Base-by-base conservation (phyloP, 225 moss, liverwort and hornwort species). In the Takakia lepidozioides region DNA sequence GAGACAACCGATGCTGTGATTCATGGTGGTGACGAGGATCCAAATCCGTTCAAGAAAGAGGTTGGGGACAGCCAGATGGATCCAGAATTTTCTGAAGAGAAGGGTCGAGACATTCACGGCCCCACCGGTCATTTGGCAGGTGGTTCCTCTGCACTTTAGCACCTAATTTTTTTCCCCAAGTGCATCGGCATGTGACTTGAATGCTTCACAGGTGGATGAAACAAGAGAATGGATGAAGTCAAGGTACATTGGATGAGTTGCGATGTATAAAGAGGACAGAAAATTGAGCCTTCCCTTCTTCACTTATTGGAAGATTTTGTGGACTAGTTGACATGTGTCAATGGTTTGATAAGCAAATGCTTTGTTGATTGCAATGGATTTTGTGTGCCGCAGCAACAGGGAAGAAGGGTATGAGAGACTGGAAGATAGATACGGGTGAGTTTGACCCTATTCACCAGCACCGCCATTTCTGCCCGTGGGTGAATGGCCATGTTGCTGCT, bases 381-480 rank as follows among this genome's bases (percentile, higher is more conserved):
- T n/a, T n/a, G n/a, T n/a, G n/a, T n/a, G n/a, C n/a, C n/a, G n/a
- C n/a, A n/a, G n/a, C n/a, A n/a, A n/a, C n/a, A n/a, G n/a, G n/a
- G n/a, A n/a, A n/a, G n/a, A n/a, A 81, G 26, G 84, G 83, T 60
- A 59, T 73, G 20, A 69, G 59, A 54, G 81, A 69, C 58, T 79
- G 84, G 80, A 91, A 81, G 50, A 55, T 50, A 19, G 67, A 81
- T 58, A 49, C 47, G 19, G 69, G 72, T 46, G 81, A 87, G 59
- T 98, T 98, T 27, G 98, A 98, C 42, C 91, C 98, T 26, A 79
- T 98, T 52, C 78, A 80, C 49, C 98, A 98, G 67, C 98, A 98
- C 64, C 78, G 98, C n/a, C 91, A 98, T 60, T 98, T 98, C 65
- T 98, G 98, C 71, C 98, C 98, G 22, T 98, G 98, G 98, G 87